Conservation (phyloP, 331 rosid genomes). For the Saraca asoca region DNA sequence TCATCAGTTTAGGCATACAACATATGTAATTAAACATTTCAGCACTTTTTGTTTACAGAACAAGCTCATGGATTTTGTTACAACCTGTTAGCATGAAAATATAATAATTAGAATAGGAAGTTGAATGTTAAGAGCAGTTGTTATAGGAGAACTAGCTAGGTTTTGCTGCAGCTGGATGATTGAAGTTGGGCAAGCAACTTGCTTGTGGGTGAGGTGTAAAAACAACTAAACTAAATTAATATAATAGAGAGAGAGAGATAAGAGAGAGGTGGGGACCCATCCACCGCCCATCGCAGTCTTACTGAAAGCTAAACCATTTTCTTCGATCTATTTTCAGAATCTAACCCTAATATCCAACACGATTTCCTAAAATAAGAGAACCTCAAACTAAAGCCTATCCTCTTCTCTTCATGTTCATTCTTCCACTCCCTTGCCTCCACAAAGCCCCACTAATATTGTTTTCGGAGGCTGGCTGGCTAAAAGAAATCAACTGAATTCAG, state of each 20-base stretch:
- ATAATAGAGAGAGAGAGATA: conserved; percentile 19
- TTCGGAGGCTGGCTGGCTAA: too few relatives aligned
- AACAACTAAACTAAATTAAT: background rate
- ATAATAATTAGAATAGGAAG: too few relatives aligned
- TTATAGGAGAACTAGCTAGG: background rate
- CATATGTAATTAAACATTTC: too few relatives aligned
- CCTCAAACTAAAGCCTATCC: background rate
- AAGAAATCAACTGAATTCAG: too few relatives aligned
- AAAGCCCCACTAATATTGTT: too few relatives aligned
- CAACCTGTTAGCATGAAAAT: too few relatives aligned
- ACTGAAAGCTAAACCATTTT: conserved; percentile 53
- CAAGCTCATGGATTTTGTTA: too few relatives aligned
- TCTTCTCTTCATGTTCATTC: conserved; percentile 7
- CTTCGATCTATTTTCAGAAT: conserved; percentile 39
- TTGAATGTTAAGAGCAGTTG: too few relatives aligned
- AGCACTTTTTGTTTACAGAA: too few relatives aligned
- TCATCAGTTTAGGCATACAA: too few relatives aligned
- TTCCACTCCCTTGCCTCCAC: too few relatives aligned
- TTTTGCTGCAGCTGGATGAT: background rate
- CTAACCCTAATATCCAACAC: conserved; percentile 64
- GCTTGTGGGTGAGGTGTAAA: background rate
- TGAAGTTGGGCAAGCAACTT: conserved; percentile 5
- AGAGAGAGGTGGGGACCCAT: conserved; percentile 66
- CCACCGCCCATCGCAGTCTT: conserved; percentile 85
- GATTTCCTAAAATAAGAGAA: background rate